Conservation (phyloP, 129 eudicot genomes). For the Kitagawia praeruptora region DNA sequence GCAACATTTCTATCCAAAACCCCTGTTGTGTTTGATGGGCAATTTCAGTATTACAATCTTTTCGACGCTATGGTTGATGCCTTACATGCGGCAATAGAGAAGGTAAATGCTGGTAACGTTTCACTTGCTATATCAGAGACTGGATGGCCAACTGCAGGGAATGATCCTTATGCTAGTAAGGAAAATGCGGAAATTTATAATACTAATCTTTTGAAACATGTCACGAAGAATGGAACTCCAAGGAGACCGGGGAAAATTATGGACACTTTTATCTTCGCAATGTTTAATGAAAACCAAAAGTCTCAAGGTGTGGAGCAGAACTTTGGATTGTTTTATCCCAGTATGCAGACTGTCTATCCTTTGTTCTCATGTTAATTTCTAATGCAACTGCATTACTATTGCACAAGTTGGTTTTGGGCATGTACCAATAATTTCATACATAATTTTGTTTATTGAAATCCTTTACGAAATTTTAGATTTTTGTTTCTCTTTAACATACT, state of each 20-base stretch:
- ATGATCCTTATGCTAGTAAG: neutral
- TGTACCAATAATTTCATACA: too few species aligned
- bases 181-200: conserved; percentile 2
- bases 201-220: neutral
- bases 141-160: conserved; percentile 21
- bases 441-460: too few species aligned
- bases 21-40: neutral
- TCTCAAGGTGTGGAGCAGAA: conserved; percentile 31
- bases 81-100: conserved; percentile 15
- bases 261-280: conserved; percentile 34
- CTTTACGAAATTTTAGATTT: too few species aligned
- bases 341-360: conserved; percentile 30
- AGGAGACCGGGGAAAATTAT: conserved; percentile 11
- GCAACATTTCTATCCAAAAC: neutral
- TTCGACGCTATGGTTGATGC: conserved; percentile 20
- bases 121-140: conserved; percentile 12
- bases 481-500: too few species aligned
- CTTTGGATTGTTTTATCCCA: conserved; percentile 36
- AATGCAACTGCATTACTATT: too few species aligned
- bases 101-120: neutral
- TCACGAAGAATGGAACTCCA: conserved; percentile 7
- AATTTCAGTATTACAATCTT: neutral
- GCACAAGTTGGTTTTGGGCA: too few species aligned
- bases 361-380: neutral
- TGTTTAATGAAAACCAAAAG: conserved; percentile 34